A percentile compares a stretch with the other conserved stretches of the same genome.
Evolutionary conservation across 2,329 filamentous ascomycete species (phyloP).

Genomic region (Colletotrichum tropicale): DNA sequence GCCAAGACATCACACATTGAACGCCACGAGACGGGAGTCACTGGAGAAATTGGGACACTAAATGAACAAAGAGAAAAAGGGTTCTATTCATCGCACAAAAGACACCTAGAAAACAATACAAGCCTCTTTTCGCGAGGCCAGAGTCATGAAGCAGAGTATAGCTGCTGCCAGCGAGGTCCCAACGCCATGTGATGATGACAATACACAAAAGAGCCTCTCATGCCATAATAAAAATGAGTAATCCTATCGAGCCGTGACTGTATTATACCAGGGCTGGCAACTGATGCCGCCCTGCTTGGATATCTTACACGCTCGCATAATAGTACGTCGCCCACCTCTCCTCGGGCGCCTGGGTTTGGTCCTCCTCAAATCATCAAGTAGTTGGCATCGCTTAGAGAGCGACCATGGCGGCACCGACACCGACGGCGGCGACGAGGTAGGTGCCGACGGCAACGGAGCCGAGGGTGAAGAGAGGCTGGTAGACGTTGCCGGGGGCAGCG

Average conservation of each 20-base stretch:
- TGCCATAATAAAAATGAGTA: not conserved
- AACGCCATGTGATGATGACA: conserved; percentile 16
- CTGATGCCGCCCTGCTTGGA: conserved; percentile 2
- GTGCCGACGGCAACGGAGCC: conserved; percentile 54
- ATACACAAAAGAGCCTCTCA: conserved; percentile 15
- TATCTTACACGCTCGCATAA: conserved; percentile 18
- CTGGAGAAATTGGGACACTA: not conserved
- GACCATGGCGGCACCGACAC: conserved; percentile 58
- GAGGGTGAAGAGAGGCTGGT: conserved; percentile 45
- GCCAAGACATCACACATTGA: not conserved
- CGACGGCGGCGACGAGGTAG: conserved; percentile 57
- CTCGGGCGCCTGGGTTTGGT: not conserved
- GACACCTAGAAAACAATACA: conserved; percentile 1
- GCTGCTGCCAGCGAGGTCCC: conserved; percentile 12
- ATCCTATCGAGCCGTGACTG: conserved; percentile 15
- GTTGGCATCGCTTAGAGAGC: conserved; percentile 47
- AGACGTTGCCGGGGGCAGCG: conserved; percentile 32
- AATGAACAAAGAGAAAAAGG: conserved; percentile 8
- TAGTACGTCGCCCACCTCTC: not conserved
- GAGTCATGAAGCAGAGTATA: conserved; percentile 13
- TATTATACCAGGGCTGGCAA: conserved; percentile 10
- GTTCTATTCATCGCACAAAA: conserved; percentile 7
- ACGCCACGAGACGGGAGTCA: not conserved
- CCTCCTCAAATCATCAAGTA: not conserved
- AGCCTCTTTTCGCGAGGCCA: not conserved